Evolutionary conservation across 768 basidiomycete species (phyloP).

Genomic region (Leucocoprinus leucothites): DNA sequence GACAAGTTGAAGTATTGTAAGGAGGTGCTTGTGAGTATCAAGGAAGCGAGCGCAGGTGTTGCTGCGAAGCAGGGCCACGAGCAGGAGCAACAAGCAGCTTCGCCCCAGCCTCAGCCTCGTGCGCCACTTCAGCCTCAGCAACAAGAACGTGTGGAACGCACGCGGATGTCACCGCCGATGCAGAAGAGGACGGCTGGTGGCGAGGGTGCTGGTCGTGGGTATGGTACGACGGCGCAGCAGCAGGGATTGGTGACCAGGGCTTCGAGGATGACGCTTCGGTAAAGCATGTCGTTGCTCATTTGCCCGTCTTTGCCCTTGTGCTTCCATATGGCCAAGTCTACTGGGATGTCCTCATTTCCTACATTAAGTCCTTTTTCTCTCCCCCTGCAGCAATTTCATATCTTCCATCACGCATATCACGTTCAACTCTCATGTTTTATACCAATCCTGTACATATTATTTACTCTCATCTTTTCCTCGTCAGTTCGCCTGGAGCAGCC

Average conservation of each 20-base stretch:
- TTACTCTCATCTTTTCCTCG: no score
- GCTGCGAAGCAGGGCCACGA: slow-evolving; percentile 10
- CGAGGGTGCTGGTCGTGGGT: slow-evolving; percentile 5
- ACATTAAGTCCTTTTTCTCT: no score
- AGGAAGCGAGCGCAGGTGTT: slow-evolving; percentile 45
- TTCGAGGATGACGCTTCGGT: slow-evolving; percentile 18
- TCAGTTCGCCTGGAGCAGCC: no score
- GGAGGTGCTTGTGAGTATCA: slow-evolving; percentile 75
- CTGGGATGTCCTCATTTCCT: no score
- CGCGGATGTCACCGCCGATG: neutral
- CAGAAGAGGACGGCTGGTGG: slow-evolving; percentile 5
- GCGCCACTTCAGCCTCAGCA: neutral
- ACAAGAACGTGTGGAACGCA: neutral
- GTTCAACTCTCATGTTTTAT: no score
- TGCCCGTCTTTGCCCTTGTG: neutral
- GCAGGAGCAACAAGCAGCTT: neutral
- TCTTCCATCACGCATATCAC: no score
- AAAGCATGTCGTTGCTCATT: neutral
- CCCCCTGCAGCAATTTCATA: no score
- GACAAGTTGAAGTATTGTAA: slow-evolving; percentile 86
- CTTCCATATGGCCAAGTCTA: no score
- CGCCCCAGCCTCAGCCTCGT: neutral
- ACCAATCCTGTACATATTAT: no score
- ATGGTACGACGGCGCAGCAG: neutral
- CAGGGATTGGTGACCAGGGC: slow-evolving; percentile 13